Conservation (phyloP, 1,284 basidiomycete genomes). For the Tylopilus orsonianus region DNA sequence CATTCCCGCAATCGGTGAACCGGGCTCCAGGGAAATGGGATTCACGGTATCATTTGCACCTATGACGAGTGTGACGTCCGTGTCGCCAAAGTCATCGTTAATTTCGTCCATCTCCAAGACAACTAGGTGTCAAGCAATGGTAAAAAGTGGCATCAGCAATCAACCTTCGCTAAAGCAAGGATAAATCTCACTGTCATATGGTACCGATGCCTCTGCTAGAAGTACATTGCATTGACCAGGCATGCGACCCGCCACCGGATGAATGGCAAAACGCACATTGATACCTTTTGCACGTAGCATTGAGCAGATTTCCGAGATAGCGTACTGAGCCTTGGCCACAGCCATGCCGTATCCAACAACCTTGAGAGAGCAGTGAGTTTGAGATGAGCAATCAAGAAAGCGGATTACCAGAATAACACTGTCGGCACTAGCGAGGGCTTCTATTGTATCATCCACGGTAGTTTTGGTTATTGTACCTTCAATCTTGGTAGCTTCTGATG, state of each 20-base stretch:
- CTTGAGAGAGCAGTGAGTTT: constrained; percentile 35
- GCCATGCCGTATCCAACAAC: constrained; percentile 91
- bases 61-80: constrained; percentile 81
- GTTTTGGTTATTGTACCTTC: constrained; percentile 79
- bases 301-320: constrained; percentile 78
- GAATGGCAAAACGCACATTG: constrained; percentile 71
- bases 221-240: constrained; percentile 86
- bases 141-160: not conserved
- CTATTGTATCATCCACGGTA: constrained; percentile 74
- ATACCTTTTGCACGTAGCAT: constrained; percentile 70
- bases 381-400: not conserved
- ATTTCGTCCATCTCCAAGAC: constrained; percentile 91
- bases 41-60: constrained; percentile 92
- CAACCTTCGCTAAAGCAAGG: not conserved
- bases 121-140: constrained; percentile 44
- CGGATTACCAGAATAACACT: constrained; percentile 72
- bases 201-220: constrained; percentile 83
- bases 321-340: constrained; percentile 85
- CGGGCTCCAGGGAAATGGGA: constrained; percentile 83
- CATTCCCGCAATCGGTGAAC: constrained; percentile 86
- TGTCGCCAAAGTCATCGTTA: constrained; percentile 83
- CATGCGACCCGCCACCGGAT: constrained; percentile 73
- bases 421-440: constrained; percentile 73
- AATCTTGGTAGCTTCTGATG: constrained; percentile 65
- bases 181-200: constrained; percentile 74